Evolutionary conservation across 768 basidiomycete species (phyloP).

Genomic region (Leccinellum rugosiceps): DNA sequence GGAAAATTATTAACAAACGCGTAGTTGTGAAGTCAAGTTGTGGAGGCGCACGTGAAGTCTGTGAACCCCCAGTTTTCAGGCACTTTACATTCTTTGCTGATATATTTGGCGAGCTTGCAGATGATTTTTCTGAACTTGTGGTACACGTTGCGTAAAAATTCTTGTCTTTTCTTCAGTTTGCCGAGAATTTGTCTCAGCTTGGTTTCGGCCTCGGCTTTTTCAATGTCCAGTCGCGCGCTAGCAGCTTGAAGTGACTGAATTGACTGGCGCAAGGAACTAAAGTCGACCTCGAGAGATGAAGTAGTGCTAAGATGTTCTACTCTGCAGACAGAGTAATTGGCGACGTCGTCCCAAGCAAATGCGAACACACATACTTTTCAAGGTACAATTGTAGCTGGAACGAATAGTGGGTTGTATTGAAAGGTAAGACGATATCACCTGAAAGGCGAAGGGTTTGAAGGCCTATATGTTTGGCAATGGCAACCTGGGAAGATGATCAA

Average conservation of each 20-base stretch:
- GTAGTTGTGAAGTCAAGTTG: background rate
- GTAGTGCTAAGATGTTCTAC: slow-evolving; percentile 26
- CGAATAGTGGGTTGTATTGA: slow-evolving; percentile 78
- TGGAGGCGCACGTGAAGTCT: slow-evolving; percentile 13
- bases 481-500: slow-evolving; percentile 41
- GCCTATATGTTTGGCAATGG: slow-evolving; percentile 66
- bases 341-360: slow-evolving; percentile 24
- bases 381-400: slow-evolving; percentile 63
- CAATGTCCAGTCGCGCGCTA: slow-evolving; percentile 54
- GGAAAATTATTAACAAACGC: slow-evolving; percentile 1
- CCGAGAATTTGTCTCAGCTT: slow-evolving; percentile 46
- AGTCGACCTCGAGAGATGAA: slow-evolving; percentile 46
- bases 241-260: slow-evolving; percentile 48
- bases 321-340: slow-evolving; percentile 13
- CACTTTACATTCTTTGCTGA: slow-evolving; percentile 27
- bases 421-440: slow-evolving; percentile 62
- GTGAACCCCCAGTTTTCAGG: slow-evolving; percentile 1
- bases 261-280: slow-evolving; percentile 42
- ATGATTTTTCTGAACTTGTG: slow-evolving; percentile 10
- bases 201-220: slow-evolving; percentile 54
- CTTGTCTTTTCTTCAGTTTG: slow-evolving; percentile 30
- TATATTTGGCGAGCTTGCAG: slow-evolving; percentile 36
- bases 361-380: slow-evolving; percentile 41
- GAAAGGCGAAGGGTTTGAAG: slow-evolving; percentile 58
- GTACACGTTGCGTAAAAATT: slow-evolving; percentile 19